Base-by-base conservation (phyloP, 2,329 filamentous ascomycete genomes). In the Sarocladiaceae sp. region DNA sequence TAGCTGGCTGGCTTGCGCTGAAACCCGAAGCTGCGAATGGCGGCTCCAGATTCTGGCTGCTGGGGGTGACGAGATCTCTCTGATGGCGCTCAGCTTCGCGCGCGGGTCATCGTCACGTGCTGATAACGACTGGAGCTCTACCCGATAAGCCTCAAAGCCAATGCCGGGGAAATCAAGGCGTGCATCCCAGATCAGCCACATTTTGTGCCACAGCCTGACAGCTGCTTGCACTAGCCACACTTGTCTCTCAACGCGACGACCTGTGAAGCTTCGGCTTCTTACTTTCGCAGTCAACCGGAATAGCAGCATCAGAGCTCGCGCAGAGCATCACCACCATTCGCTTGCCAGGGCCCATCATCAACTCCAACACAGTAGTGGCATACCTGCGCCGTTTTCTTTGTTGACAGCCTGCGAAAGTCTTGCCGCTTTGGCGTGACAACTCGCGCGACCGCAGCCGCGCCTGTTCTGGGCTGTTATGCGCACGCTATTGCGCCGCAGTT, bases 31-130 rank as follows among this genome's bases (percentile, higher is more conserved):
- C 44, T 48, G 40, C 28, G 44, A 29, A 48, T 31, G 44, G 20
- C 44, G 44, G 26, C 44, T 31, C 44, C 44, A 48, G 44, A 48
- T 33, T 48, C 44, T 48, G 44, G 44, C 44, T 48, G 26, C 44
- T 48, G 44, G 44, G 44, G 44, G 44, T 48, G 44, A 48, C 44
- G 44, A 48, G 44, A 33, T 31, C 44, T 33, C 44, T 29, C 44
- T 31, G 44, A 17, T 48, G 25, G 26, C 44, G 18, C 28, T 42
- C 18, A 29, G 26, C 44, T 29, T 33, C n/a, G 44, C 26, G 29
- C 10, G 26, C 26, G 28, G 44, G 26, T 31, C n/a, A 8, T 3
- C 3, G n/a, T 48, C 44, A 48, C 44, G 44, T 48, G 44, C 20
- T 12, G 28, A 31, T 31, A 48, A 33, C 17, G 22, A 17, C 28